Percentiles rank a stretch among this genome's conserved stretches.
These are phyloP conservation scores for Acorus gramineus DNA, from an alignment of 106 monocot species.

Conservation along the genomic window DNA sequence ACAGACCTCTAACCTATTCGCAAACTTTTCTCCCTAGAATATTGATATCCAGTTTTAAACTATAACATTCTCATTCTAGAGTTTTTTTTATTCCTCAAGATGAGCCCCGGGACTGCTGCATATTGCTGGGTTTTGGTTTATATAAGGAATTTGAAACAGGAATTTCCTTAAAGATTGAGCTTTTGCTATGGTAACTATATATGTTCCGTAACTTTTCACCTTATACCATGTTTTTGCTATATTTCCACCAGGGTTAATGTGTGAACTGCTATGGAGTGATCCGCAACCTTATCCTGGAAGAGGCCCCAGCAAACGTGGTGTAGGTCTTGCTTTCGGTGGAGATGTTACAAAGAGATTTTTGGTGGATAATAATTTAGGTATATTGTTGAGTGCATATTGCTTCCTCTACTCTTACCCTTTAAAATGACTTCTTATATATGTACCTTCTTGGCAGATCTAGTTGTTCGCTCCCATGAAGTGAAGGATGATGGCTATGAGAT, in stretches of 20 bases:
- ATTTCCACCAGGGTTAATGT: constrained; percentile 70
- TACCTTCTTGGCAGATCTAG: constrained; percentile 43
- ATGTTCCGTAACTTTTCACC: neutral
- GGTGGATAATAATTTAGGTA: constrained; percentile 87
- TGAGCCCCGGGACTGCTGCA: too few species aligned
- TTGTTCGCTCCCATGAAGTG: constrained; percentile 95
- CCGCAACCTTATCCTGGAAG: constrained; percentile 93
- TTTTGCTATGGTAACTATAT: too few species aligned
- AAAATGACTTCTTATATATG: neutral
- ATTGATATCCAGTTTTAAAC: too few species aligned
- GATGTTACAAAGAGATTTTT: constrained; percentile 90
- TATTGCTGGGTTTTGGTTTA: too few species aligned
- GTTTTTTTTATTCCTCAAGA: too few species aligned
- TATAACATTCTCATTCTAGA: too few species aligned
- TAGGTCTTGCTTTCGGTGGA: constrained; percentile 93
- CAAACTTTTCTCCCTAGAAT: too few species aligned
- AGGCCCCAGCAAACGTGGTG: constrained; percentile 95
- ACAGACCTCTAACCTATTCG: too few species aligned
- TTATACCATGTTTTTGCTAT: neutral
- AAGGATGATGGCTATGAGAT: constrained; percentile 99
- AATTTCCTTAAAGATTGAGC: too few species aligned
- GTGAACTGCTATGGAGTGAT: constrained; percentile 98
- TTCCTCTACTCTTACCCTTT: constrained; percentile 4
- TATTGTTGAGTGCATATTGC: neutral
- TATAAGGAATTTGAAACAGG: too few species aligned